Evolutionary conservation across 2,329 filamentous ascomycete genomes (phyloP).

Genomic region (Aspergillus brasiliensis): DNA sequence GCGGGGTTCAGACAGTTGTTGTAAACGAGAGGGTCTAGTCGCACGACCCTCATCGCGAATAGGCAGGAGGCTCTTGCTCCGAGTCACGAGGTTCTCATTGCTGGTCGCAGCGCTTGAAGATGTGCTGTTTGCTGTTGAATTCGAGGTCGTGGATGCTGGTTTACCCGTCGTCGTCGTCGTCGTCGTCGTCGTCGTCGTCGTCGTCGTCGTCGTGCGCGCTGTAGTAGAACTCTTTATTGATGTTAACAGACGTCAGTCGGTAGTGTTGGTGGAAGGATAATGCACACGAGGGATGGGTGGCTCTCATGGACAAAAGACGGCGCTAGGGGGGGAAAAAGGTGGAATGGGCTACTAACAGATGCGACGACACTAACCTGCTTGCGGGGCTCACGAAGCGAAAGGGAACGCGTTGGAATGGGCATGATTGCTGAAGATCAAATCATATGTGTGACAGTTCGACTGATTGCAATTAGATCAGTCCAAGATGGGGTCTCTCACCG

Average conservation of each 20-base stretch:
- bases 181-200: constrained; percentile 20
- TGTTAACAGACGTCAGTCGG: constrained; percentile 20
- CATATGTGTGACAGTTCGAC: background rate
- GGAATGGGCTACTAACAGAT: constrained; percentile 9
- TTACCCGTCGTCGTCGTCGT: constrained; percentile 16
- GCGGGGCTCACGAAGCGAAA: constrained; percentile 38
- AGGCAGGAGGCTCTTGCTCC: constrained; percentile 34
- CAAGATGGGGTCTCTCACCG: background rate
- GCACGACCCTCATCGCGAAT: constrained; percentile 23
- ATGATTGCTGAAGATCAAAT: constrained; percentile 25
- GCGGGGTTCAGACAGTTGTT: constrained; percentile 21
- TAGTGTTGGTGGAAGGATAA: constrained; percentile 14
- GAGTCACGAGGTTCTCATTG: constrained; percentile 23
- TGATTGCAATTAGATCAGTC: background rate
- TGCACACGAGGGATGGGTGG: constrained; percentile 7
- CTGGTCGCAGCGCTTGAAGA: constrained; percentile 14
- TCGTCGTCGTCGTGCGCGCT: constrained; percentile 24
- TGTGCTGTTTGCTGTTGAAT: constrained; percentile 4
- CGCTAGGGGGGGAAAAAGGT: constrained; percentile 7
- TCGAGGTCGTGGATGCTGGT: constrained; percentile 15
- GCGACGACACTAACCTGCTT: constrained; percentile 32
- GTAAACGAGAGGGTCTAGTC: constrained; percentile 20
- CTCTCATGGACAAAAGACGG: background rate
- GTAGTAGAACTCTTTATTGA: constrained; percentile 25
- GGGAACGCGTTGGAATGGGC: constrained; percentile 44